Evolutionary conservation across 148 eudicot species (phyloP), one percentile per base, ranked within the genome.

Genomic region (Vaccinium darrowii): DNA sequence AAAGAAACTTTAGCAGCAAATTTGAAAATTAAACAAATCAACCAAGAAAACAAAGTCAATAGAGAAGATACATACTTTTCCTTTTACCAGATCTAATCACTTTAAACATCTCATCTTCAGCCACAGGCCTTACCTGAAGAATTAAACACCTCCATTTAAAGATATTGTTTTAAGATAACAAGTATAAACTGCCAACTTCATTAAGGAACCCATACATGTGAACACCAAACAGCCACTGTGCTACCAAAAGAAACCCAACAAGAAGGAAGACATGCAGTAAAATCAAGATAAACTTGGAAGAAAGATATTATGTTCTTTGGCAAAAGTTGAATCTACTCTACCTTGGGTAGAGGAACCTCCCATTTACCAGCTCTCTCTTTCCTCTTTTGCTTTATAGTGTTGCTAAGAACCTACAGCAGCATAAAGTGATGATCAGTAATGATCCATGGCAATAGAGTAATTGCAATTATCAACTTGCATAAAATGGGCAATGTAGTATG

Each of bases 261-360:
- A 21, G 23, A 49, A 71, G 0, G 52, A 33, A 73, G 36, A 58
- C 3, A 19, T 52, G 11, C 30, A 62, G 25, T 19, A n/a, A n/a
- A 83, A 18, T 56, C 9, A 33, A 30, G 10, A 57, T 1, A 39
- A 81, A 23, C 30, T 52, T 52, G 10, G 19, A 23, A 3, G 23
- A 76, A 76, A 23, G 21, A 7, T 7, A 14, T 56, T 5, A 49
- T 30, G 76, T 84, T 69, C 74, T 7, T 27, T 27, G 13, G 58
- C 50, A n/a, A 7, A 83, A 33, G 19, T 79, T 53, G 57, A 5
- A 49, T 30, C 0, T 78, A 71, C 12, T 85, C 53, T 87, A 96
- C 98, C 99, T 97, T 97, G 53, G 98, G 98, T 62, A 97, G 87
- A 84, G 99, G 99, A 87, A 97, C 99, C 19, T 95, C 96, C 99